phyloP scores from a whole-genome alignment of 2,329 filamentous ascomycete genomes.

The Mollisia scopiformis region DNA sequence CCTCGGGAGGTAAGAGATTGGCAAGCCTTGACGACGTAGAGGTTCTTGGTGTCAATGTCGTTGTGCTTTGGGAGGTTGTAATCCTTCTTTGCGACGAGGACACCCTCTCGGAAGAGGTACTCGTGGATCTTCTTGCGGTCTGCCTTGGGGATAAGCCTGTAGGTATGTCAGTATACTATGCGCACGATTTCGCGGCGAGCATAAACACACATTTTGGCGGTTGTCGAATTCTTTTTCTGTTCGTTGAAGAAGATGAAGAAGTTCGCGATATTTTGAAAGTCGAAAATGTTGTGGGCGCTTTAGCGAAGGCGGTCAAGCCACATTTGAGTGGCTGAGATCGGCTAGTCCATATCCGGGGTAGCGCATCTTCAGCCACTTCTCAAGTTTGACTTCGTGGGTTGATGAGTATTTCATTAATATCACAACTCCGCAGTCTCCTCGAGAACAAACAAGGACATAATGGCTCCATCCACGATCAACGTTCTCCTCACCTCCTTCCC shows the following conservation, averaged over 20 bases:
- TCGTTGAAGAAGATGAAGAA: constrained; percentile 14
- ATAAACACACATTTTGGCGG: constrained; percentile 46
- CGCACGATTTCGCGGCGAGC: neutral
- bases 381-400: no score
- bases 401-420: no score
- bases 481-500: constrained; percentile 84
- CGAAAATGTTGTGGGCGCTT: constrained; percentile 15
- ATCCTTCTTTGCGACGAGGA: constrained; percentile 99
- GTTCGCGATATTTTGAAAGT: constrained; percentile 12
- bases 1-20: constrained; percentile 98
- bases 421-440: neutral
- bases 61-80: constrained; percentile 97
- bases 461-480: constrained; percentile 68
- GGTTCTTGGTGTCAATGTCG: constrained; percentile 99
- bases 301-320: constrained; percentile 3
- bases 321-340: constrained; percentile 13
- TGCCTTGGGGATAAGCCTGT: constrained; percentile 98
- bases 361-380: constrained; percentile 2
- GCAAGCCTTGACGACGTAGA: constrained; percentile 98
- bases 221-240: constrained; percentile 32
- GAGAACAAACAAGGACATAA: constrained; percentile 35
- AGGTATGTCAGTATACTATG: constrained; percentile 40
- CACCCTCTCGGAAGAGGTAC: constrained; percentile 95
- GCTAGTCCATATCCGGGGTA: neutral
- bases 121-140: constrained; percentile 99